These are phyloP conservation scores for Berberis thunbergii DNA, from an alignment of 164 flowering plant genomes.

Conservation along the genomic window DNA sequence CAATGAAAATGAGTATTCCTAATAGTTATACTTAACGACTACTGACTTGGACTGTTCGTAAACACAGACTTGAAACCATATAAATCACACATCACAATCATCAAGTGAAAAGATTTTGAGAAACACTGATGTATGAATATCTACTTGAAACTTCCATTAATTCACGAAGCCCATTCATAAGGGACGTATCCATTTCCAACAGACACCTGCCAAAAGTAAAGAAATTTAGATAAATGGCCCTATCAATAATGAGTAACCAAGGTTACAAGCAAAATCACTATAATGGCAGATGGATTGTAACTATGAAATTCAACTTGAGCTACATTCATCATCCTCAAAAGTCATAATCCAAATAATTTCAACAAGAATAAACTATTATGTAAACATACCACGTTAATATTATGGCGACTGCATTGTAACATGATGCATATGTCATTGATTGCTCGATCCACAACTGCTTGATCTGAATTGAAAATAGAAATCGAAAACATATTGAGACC, in stretches of 20 bases:
- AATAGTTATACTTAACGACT: too few species aligned
- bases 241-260: too few species aligned
- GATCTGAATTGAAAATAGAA: conserved; percentile 42
- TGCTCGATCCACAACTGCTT: conserved; percentile 77
- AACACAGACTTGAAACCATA: neutral
- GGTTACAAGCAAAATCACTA: too few species aligned
- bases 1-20: too few species aligned
- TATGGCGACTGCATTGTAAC: conserved; percentile 89
- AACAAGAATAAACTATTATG: neutral
- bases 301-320: neutral
- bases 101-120: neutral
- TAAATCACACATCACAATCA: neutral
- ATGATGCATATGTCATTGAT: conserved; percentile 85
- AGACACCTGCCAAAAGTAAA: conserved; percentile 64
- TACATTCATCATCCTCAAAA: neutral
- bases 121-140: neutral
- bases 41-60: too few species aligned
- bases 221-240: neutral
- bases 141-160: conserved; percentile 5
- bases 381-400: conserved; percentile 70
- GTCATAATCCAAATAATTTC: neutral
- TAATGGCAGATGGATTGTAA: too few species aligned
- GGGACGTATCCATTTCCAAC: conserved; percentile 75
- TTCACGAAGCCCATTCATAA: conserved; percentile 3
- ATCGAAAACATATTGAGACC: neutral